Evolutionary conservation across 2,329 filamentous ascomycete species (phyloP).

Genomic region (Tolypocladium endophyticum): DNA sequence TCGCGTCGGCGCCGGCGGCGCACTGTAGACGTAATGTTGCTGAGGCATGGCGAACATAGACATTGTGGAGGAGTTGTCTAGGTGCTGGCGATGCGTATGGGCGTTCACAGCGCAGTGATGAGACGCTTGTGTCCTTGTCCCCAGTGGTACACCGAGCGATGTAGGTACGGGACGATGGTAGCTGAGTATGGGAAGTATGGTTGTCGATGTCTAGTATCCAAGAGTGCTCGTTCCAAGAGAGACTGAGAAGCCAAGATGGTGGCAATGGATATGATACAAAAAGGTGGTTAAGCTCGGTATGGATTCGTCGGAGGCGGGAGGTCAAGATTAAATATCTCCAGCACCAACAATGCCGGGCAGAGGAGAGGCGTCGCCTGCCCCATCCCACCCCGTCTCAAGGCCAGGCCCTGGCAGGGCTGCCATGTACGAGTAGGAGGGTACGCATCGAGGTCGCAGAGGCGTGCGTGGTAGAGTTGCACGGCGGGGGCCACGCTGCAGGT

Average conservation of each 20-base stretch:
- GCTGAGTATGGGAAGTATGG: background rate
- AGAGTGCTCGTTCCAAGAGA: background rate
- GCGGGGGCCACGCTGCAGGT: slow-evolving; percentile 1
- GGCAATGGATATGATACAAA: background rate
- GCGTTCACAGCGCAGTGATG: background rate
- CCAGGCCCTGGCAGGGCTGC: slow-evolving; percentile 2
- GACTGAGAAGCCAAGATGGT: background rate
- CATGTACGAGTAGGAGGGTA: background rate
- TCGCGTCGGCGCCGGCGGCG: slow-evolving; percentile 34
- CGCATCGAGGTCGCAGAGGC: background rate
- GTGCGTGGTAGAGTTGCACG: slow-evolving; percentile 2
- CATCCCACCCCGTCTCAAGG: slow-evolving; percentile 1
- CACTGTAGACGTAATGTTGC: slow-evolving; percentile 20
- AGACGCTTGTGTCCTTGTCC: background rate
- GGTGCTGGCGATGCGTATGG: background rate
- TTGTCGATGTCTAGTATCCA: background rate
- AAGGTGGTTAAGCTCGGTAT: slow-evolving; percentile 7
- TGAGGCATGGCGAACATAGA: slow-evolving; percentile 25
- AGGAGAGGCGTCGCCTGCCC: background rate
- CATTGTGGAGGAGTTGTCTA: slow-evolving; percentile 14
- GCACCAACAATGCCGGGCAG: slow-evolving; percentile 5
- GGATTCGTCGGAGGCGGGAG: slow-evolving; percentile 5
- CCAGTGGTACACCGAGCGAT: background rate
- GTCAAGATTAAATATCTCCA: slow-evolving; percentile 21
- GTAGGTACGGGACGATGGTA: background rate